phyloP scores from a whole-genome alignment of 192 early-diverging fungal genomes.

The Coemansia sp. region DNA sequence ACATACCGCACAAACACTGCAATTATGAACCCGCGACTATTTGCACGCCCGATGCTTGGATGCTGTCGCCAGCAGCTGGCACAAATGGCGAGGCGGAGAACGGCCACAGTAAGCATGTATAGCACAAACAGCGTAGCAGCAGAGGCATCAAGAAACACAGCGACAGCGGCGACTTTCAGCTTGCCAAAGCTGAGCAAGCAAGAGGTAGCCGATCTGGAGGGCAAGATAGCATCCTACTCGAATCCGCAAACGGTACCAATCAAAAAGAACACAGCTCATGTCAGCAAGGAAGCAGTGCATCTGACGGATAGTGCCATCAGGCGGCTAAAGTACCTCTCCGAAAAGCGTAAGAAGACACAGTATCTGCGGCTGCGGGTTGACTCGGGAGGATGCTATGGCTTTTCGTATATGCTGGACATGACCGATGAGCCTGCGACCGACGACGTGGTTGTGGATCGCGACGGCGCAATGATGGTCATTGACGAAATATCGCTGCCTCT shows the following conservation, averaged over 20 bases:
- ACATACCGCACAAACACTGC: not conserved
- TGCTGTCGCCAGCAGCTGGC: not conserved
- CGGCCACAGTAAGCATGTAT: not conserved
- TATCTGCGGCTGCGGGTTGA: conserved; percentile 74
- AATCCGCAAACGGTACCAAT: not conserved
- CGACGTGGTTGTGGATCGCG: conserved; percentile 71
- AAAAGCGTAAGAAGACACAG: conserved; percentile 48
- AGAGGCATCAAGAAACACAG: not conserved
- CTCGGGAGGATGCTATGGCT: conserved; percentile 86
- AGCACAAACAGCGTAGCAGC: not conserved
- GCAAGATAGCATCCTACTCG: conserved; percentile 26
- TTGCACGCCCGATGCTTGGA: not conserved
- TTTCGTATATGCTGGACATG: conserved; percentile 80
- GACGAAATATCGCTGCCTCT: conserved; percentile 73
- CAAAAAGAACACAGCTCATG: not conserved
- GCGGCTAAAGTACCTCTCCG: conserved; percentile 39
- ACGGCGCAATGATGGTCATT: conserved; percentile 70
- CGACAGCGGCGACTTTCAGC: conserved; percentile 26
- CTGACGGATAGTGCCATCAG: conserved; percentile 48
- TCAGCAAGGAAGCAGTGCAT: conserved; percentile 20
- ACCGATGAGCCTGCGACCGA: conserved; percentile 63
- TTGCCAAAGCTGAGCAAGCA: conserved; percentile 35
- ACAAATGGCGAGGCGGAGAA: not conserved
- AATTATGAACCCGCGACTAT: not conserved
- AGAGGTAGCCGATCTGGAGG: conserved; percentile 21